Base-by-base conservation (phyloP, 2,329 filamentous ascomycete species). In the Penicillium crustosum region DNA sequence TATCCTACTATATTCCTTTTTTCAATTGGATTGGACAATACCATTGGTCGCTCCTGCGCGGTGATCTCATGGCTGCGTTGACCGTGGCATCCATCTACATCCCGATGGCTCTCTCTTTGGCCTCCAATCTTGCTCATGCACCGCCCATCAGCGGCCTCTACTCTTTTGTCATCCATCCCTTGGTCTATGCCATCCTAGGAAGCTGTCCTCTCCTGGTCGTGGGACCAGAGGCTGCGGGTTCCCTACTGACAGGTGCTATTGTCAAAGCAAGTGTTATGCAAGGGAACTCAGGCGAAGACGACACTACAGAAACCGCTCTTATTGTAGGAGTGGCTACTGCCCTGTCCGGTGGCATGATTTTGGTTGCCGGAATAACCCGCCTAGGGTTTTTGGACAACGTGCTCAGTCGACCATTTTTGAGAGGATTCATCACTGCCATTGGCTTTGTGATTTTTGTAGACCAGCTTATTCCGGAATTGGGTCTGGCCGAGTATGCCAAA, bases 21-120 rank as follows among this genome's bases (percentile, higher is more conserved):
- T 79, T 96, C 64, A 92, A 89, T 63, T 99, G 94, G 94, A 88
- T 96, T 61, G 82, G 81, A 52, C 91, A 96, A 76, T 99, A 99
- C 76, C 86, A 84, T 66, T 87, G 86, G 83, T 84, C 86, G 4
- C 96, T 90, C 75, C 75, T 97, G 48, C 86, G 88, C 66, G 94
- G 94, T 48, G 94, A 99, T 74, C 78, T 97, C 19, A 81, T 96
- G 15, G 89, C 93, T 9, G 93, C 93, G 49, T 74, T 97, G 61
- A 97, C 94, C n/a, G 89, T 99, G 79, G 91, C 93, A n/a, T 96
- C 93, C 27, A 94, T 99, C 78, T 99, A 99, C 74, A 89, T 99
- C 38, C 94, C 94, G 51, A 97, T 99, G 93, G 89, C 92, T 0
- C 83, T 99, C 15, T 97, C 94, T 0, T 89, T 95, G 63, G 92